These are phyloP conservation scores for Trichophyton rubrum DNA, from an alignment of 2,329 filamentous ascomycete genomes.

Conservation along the genomic window DNA sequence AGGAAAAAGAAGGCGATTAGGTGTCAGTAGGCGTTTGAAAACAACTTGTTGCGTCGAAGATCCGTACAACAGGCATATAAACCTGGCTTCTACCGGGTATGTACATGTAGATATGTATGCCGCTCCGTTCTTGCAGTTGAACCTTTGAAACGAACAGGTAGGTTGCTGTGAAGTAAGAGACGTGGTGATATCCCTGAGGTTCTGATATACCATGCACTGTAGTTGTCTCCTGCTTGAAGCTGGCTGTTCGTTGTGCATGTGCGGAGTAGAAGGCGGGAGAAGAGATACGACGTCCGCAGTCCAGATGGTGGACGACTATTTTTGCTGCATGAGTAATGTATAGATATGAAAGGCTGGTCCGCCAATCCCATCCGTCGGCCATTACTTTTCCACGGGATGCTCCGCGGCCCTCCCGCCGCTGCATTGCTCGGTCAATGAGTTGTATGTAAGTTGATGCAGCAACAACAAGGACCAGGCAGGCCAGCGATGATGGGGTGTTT, in stretches of 20 bases:
- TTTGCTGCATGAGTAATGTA: no score
- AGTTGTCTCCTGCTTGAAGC: neutral
- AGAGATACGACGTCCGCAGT: neutral
- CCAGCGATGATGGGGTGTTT: neutral
- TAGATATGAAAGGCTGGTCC: no score
- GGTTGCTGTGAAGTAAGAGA: neutral
- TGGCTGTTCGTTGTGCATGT: neutral
- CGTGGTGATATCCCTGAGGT: neutral
- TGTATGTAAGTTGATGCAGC: neutral
- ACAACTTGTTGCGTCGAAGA: neutral
- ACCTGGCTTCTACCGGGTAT: neutral
- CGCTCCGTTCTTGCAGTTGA: neutral
- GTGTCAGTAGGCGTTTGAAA: neutral
- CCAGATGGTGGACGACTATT: no score
- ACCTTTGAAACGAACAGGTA: neutral
- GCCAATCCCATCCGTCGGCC: neutral
- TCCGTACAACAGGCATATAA: neutral
- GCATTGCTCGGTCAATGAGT: neutral
- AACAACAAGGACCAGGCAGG: neutral
- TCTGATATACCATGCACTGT: neutral
- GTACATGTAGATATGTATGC: neutral
- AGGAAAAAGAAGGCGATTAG: neutral
- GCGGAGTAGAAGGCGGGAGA: neutral
- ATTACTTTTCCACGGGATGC: neutral
- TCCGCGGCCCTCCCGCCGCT: neutral